These are phyloP conservation scores for Diaporthe caulivora DNA, from an alignment of 2,329 filamentous ascomycete species.

Conservation along the genomic window DNA sequence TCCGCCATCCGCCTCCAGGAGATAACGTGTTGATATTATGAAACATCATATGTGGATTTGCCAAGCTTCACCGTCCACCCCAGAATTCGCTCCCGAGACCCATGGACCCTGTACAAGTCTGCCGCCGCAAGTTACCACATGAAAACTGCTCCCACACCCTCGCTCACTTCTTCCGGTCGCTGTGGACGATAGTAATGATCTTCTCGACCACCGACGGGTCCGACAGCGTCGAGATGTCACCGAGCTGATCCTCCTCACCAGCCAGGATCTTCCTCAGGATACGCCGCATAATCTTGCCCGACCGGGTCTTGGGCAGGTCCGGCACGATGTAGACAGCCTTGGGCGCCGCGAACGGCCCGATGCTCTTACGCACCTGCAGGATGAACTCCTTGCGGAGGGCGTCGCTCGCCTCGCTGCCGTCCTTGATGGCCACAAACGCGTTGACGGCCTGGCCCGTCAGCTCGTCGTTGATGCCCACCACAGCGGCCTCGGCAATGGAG, in stretches of 20 bases:
- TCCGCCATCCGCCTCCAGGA: neutral
- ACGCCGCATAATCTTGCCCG: slow-evolving; percentile 98
- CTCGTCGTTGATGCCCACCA: slow-evolving; percentile 93
- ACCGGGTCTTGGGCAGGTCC: slow-evolving; percentile 96
- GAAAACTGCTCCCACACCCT: neutral
- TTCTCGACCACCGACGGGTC: slow-evolving; percentile 90
- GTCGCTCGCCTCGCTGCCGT: slow-evolving; percentile 80
- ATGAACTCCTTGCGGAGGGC: slow-evolving; percentile 93
- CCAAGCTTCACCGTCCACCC: neutral
- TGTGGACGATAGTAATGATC: slow-evolving; percentile 87
- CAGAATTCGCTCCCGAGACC: neutral
- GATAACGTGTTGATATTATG: slow-evolving; percentile 14
- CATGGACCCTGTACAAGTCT: neutral
- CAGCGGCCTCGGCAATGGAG: slow-evolving; percentile 91
- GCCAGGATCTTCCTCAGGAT: slow-evolving; percentile 97
- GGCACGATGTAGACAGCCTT: slow-evolving; percentile 93
- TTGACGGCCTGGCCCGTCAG: slow-evolving; percentile 97
- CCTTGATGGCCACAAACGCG: slow-evolving; percentile 94
- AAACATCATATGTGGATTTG: neutral
- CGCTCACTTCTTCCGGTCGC: slow-evolving; percentile 65
- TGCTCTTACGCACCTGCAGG: slow-evolving; percentile 95
- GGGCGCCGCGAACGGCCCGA: slow-evolving; percentile 95
- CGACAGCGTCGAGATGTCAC: slow-evolving; percentile 92
- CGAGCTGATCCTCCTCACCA: slow-evolving; percentile 96
- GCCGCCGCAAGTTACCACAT: neutral